These are phyloP conservation scores for Kalaharituber pfeilii DNA, from an alignment of 2,329 filamentous ascomycete genomes.

Conservation along the genomic window DNA sequence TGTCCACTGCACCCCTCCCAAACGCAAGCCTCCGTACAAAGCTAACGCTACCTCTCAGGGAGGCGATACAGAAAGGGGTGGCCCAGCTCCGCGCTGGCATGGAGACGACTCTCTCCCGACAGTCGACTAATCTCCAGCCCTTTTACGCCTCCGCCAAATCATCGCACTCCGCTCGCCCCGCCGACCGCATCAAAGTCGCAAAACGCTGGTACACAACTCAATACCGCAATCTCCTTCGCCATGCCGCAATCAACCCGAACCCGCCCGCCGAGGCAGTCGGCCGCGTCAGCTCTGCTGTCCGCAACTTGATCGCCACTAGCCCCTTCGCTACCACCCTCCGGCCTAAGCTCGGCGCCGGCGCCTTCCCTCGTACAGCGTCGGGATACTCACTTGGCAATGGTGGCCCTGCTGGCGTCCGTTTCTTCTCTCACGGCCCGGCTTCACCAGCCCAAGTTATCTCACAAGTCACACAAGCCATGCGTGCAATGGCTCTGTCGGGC, in stretches of 20 bases:
- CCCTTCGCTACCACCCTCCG: conserved; percentile 82
- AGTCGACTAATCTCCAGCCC: conserved; percentile 77
- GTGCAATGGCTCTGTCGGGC: conserved; percentile 82
- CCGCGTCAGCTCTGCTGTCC: conserved; percentile 40
- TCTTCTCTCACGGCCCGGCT: conserved; percentile 68
- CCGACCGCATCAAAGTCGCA: conserved; percentile 9
- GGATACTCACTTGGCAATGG: conserved; percentile 52
- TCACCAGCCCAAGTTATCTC: conserved; percentile 62
- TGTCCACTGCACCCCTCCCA: conserved; percentile 27
- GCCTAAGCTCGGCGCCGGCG: conserved; percentile 56
- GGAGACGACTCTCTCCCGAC: conserved; percentile 63
- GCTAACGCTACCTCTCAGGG: conserved; percentile 43
- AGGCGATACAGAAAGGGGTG: conserved; percentile 68
- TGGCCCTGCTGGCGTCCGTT: conserved; percentile 42
- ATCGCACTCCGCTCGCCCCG: conserved; percentile 34
- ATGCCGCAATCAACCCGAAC: neutral
- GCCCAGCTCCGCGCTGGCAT: conserved; percentile 76
- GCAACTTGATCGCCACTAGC: conserved; percentile 51
- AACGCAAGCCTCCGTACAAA: conserved; percentile 38
- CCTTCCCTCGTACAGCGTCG: conserved; percentile 68
- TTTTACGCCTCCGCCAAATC: conserved; percentile 74
- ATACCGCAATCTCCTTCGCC: conserved; percentile 4
- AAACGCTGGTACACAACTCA: conserved; percentile 12
- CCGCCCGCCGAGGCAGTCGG: conserved; percentile 36
- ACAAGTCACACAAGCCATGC: conserved; percentile 47